Percentiles rank a stretch among this genome's conserved stretches.
Conservation (phyloP, 2,329 filamentous ascomycete genomes). For the Gaeumannomyces sp. region DNA sequence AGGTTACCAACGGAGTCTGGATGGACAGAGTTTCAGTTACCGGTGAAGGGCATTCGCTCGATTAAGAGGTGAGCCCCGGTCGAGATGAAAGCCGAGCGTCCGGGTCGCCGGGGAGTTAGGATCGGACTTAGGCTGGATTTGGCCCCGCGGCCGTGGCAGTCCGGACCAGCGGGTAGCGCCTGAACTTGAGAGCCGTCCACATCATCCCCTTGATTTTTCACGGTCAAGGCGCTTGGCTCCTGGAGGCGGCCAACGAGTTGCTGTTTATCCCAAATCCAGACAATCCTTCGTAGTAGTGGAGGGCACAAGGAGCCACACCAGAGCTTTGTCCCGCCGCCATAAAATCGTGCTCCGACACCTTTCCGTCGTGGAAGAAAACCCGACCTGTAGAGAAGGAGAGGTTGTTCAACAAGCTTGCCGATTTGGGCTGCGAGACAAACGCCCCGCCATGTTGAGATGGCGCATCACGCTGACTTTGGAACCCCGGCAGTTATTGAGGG, state of each 20-base stretch:
- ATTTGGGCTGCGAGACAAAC: constrained; percentile 23
- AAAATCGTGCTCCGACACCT: constrained; percentile 30
- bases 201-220: constrained; percentile 22
- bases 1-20: too few relatives aligned
- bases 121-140: too few relatives aligned
- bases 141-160: too few relatives aligned
- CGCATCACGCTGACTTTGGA: too few relatives aligned
- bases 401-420: constrained; percentile 40
- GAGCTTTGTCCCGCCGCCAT: not conserved
- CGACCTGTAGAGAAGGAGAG: constrained; percentile 47
- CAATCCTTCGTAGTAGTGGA: constrained; percentile 36
- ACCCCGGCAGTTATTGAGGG: not conserved
- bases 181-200: not conserved
- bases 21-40: too few relatives aligned
- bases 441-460: not conserved
- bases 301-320: constrained; percentile 34
- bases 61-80: too few relatives aligned
- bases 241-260: constrained; percentile 41
- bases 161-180: too few relatives aligned
- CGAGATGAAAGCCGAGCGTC: too few relatives aligned
- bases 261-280: constrained; percentile 44
- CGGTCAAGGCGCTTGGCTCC: constrained; percentile 31
- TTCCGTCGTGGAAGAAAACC: constrained; percentile 51
- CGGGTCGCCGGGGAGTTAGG: too few relatives aligned
- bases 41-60: too few relatives aligned